These are phyloP conservation scores for Suhomyces tanzawaensis DNA, from an alignment of 805 yeast species.

Conservation along the genomic window DNA sequence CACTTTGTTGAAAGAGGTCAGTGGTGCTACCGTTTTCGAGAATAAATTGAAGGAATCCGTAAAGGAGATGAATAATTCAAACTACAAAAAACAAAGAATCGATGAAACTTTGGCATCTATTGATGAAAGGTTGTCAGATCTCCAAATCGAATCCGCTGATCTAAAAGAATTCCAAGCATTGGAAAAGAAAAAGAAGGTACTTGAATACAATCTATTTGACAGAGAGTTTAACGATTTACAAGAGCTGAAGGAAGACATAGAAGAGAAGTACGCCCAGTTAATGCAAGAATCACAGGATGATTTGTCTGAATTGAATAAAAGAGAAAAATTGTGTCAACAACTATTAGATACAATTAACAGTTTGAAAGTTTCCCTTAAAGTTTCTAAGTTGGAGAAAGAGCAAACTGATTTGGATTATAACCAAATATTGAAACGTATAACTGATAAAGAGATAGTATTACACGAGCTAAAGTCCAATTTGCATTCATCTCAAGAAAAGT, in stretches of 20 bases:
- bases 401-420: slow-evolving; percentile 51
- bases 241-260: slow-evolving; percentile 58
- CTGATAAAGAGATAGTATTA: slow-evolving; percentile 48
- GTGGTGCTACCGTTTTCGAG: slow-evolving; percentile 93
- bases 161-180: slow-evolving; percentile 64
- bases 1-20: slow-evolving; percentile 79
- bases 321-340: slow-evolving; percentile 52
- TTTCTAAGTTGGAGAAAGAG: slow-evolving; percentile 54
- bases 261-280: slow-evolving; percentile 51
- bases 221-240: slow-evolving; percentile 68
- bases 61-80: slow-evolving; percentile 75
- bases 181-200: slow-evolving; percentile 64
- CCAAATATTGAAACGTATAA: slow-evolving; percentile 47
- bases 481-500: slow-evolving; percentile 27
- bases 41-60: slow-evolving; percentile 71
- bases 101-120: slow-evolving; percentile 70
- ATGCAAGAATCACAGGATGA: slow-evolving; percentile 53
- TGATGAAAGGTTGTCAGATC: slow-evolving; percentile 68
- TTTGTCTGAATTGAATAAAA: slow-evolving; percentile 54
- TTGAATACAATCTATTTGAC: slow-evolving; percentile 74
- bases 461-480: slow-evolving; percentile 41
- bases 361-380: slow-evolving; percentile 47
- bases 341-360: slow-evolving; percentile 46
- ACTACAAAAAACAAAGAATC: slow-evolving; percentile 65
- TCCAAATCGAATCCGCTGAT: slow-evolving; percentile 78